Evolutionary conservation across 768 basidiomycete genomes (phyloP).

Genomic region (Suillus paluster): DNA sequence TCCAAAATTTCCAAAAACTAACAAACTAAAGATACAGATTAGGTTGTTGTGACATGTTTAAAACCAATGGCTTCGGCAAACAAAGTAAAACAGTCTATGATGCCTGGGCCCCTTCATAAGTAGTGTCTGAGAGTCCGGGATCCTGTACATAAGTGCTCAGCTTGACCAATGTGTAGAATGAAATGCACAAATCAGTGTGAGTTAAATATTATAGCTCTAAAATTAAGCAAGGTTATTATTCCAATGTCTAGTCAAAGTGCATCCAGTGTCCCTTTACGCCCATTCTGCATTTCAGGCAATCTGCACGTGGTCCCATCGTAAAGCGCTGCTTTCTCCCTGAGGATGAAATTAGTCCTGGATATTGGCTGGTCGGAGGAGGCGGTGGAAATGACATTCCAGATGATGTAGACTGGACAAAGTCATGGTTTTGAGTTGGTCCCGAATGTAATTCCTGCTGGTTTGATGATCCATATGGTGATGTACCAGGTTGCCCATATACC

Average conservation of each 20-base stretch:
- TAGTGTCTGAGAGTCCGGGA: neutral
- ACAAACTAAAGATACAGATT: slow-evolving; percentile 19
- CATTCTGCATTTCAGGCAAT: slow-evolving; percentile 67
- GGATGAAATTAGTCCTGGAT: slow-evolving; percentile 4
- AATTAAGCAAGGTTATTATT: neutral
- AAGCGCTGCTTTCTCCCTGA: slow-evolving; percentile 49
- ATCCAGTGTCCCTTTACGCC: slow-evolving; percentile 75
- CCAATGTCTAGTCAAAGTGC: slow-evolving; percentile 53
- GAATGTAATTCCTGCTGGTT: slow-evolving; percentile 16
- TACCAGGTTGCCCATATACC: slow-evolving; percentile 33
- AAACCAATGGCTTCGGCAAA: neutral
- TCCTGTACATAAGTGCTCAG: neutral
- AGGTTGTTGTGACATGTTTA: slow-evolving; percentile 34
- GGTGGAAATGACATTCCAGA: neutral
- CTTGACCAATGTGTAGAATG: neutral
- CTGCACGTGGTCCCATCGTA: slow-evolving; percentile 73
- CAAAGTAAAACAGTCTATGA: neutral
- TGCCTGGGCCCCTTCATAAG: neutral
- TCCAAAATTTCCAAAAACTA: slow-evolving; percentile 1
- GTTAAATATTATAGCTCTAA: slow-evolving; percentile 3
- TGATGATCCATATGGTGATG: slow-evolving; percentile 26
- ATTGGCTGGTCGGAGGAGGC: neutral
- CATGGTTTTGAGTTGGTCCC: neutral
- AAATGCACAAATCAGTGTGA: neutral
- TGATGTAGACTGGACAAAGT: neutral